Evolutionary conservation across 805 yeast species (phyloP).

Genomic region (Wickerhamiella occidentalis): DNA sequence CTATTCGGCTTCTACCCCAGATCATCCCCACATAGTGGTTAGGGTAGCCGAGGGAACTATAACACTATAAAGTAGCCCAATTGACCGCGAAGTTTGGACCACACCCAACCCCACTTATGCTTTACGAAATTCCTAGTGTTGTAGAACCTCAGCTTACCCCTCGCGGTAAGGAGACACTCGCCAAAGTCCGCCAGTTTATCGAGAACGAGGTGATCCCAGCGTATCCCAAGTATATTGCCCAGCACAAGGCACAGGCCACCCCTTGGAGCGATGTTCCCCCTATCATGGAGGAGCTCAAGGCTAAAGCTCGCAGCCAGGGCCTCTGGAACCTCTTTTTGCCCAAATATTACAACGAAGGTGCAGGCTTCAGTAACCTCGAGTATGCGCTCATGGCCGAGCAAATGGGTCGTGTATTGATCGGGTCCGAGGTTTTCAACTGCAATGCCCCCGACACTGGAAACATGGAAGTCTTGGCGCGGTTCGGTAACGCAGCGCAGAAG

Average conservation of each 20-base stretch:
- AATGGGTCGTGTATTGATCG: slow-evolving; percentile 39
- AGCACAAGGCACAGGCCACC: slow-evolving; percentile 32
- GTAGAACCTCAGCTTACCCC: slow-evolving; percentile 23
- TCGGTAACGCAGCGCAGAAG: slow-evolving; percentile 34
- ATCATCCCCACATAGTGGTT: neutral
- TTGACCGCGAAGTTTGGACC: neutral
- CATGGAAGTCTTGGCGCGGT: slow-evolving; percentile 36
- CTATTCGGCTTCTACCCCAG: slow-evolving; percentile 2
- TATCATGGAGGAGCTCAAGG: slow-evolving; percentile 40
- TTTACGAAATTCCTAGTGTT: slow-evolving; percentile 14
- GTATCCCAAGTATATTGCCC: slow-evolving; percentile 34
- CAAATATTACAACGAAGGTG: slow-evolving; percentile 38
- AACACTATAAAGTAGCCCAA: neutral
- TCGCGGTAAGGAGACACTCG: slow-evolving; percentile 28
- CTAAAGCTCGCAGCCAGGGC: slow-evolving; percentile 40
- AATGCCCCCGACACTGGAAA: slow-evolving; percentile 58
- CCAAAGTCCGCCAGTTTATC: slow-evolving; percentile 38
- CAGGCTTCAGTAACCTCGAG: slow-evolving; percentile 49
- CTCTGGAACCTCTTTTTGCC: slow-evolving; percentile 52
- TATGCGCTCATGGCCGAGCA: slow-evolving; percentile 55
- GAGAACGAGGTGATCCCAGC: slow-evolving; percentile 47
- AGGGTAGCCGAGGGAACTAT: neutral
- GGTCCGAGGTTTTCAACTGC: slow-evolving; percentile 49
- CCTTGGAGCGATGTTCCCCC: slow-evolving; percentile 41
- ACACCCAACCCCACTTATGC: neutral